Base-by-base conservation (phyloP, 257 asterid species). In the Solanum dulcamara region DNA sequence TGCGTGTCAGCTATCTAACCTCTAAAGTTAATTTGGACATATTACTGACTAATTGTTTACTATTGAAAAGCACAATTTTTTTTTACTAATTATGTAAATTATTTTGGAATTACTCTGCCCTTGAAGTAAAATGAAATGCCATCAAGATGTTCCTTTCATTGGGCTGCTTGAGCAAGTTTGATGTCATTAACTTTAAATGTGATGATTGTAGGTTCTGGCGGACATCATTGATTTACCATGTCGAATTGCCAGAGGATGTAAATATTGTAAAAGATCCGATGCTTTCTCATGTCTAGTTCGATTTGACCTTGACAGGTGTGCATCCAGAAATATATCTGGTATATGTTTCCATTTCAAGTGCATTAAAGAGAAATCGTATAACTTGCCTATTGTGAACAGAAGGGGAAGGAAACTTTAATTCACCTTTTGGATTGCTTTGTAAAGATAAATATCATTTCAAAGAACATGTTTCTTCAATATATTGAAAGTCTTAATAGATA, bases 211-310 rank as follows among this genome's bases (percentile, higher is more conserved):
- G 98, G 98, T 92, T 81, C 90, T 97, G 81, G 99, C 98, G 51
- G 99, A 97, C 88, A 87, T 86, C 64, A 92, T 97, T 88, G 94
- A 94, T 87, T 93, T 97, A 89, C 98, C 98, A 26, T 97, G 99
- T 89, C 97, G 98, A 88, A 92, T 95, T 86, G 99, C 97, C 32
- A 97, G 90, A 87, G 99, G 99, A 88, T 97, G 99, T 90, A 95
- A 88, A 83, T 91, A 89, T 90, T 97, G 99, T 88, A 88, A 83
- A 15, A 89, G 94, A 86, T 92, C 90, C 53, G 94, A 97, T 90
- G 97, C 97, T 88, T 94, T 98, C 81, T 95, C 99, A 12, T 97
- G 99, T 88, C 97, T 97, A 81, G 96, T 97, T 88, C 97, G 96
- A 35, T 92, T 97, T 86, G 98, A 94, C 84, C 87, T 88, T 67